Base-by-base conservation (phyloP, 306 rosid genomes). In the Castanea crenata region DNA sequence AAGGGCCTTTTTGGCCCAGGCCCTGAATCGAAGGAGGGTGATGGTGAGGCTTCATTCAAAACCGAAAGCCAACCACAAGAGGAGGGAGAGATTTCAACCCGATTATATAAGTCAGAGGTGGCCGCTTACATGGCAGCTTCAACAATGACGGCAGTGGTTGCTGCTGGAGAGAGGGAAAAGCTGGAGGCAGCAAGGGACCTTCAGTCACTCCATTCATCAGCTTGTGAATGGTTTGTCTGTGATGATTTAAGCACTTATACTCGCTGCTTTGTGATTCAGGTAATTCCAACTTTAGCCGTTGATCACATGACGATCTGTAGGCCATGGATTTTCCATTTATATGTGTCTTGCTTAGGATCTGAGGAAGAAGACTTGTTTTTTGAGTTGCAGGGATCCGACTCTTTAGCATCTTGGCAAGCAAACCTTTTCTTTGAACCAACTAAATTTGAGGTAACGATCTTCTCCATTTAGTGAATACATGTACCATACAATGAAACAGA, bases 201-300 rank as follows among this genome's bases (percentile, higher is more conserved):
- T 38, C 98, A 87, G 84, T 92, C 98, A 32, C 90, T 86, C 46
- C 92, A 95, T 51, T 92, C 97, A 23, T 90, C 97, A 31, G 98
- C 99, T 58, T 95, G 99, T 71, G 98, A 95, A 83, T 95, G 99
- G 99, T 95, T 95, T 83, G 78, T 90, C 58, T 92, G 98, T 77
- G 99, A 95, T 78, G 96, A 95, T 83, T 67, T 87, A 29, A 82
- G 85, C 71, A 91, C 91, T 23, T 87, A 82, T 46, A 93, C 98
- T 57, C 90, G 99, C 57, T 93, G 89, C 86, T 95, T 95, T 59
- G 92, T 91, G 38, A 89, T 92, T 89, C 99, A 95, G 98, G 99
- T 91, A 80, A 81, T 27, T 62, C 75, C 35, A 56, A 23, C 69
- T n/a, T 64, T 1, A 64, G 44, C 46, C 13, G 18, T 64, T 64